Evolutionary conservation across 352 stramenopile species (phyloP), one percentile per base, ranked within the genome.

Genomic region (Phytophthora podocarpi): DNA sequence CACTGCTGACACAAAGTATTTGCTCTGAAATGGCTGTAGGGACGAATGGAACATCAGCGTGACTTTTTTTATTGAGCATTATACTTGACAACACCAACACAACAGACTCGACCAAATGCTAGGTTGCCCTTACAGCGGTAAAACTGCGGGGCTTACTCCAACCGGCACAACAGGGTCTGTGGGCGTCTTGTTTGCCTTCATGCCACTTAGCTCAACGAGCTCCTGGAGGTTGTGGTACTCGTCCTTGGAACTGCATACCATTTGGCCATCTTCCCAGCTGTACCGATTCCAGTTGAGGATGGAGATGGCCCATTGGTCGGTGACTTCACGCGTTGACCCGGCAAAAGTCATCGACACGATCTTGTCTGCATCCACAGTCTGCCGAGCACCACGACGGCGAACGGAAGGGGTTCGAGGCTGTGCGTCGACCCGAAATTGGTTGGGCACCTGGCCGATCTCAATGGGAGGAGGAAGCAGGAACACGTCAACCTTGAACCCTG

Each of bases 241-340:
- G 63, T 90, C 67, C 61, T 89, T 92, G 67, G 80, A 75, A 56
- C 79, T 90, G 53, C 84, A 94, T 7, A 94, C 71, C 61, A 85
- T 86, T 76, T 88, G 70, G 16, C 82, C 68, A 26, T 92, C 85
- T 47, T 91, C 85, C 85, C 85, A 94, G 41, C 81, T 90, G 70
- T 91, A 90, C 45, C 82, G 82, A 58, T 89, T 94, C 85, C 85
- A 94, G 64, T 94, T 94, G 31, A 94, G 73, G 27, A 94, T 78
- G 2, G 77, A 89, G 21, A 91, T 39, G 9, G 85, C 85, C 85
- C 85, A 94, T 23, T 83, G 80, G 18, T 91, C 72, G 28, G 71
- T 70, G 36, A 93, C 63, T 40, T 87, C 76, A 3, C 67, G 60
- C 6, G 81, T 85, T 11, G 83, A 79, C 2, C 70, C 83, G 12